Evolutionary conservation across 108 stramenopile species (phyloP).

Genomic region (Nitzschia sp.): DNA sequence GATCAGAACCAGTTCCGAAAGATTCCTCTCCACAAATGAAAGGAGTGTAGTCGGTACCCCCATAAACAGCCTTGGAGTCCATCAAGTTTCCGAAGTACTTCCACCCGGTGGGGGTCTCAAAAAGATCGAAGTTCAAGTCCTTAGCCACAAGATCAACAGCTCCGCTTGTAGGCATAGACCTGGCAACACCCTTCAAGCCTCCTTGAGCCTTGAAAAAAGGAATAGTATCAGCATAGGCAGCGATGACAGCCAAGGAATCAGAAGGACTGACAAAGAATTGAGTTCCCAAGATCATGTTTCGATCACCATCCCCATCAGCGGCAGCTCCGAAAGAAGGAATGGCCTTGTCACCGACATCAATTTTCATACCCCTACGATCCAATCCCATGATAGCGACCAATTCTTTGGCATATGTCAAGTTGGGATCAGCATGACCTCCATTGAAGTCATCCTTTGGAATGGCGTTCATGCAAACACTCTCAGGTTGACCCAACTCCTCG

Average conservation of each 20-base stretch:
- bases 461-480: slow-evolving; percentile 79
- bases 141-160: slow-evolving; percentile 98
- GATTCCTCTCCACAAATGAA: slow-evolving; percentile 99
- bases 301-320: slow-evolving; percentile 99
- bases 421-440: slow-evolving; percentile 99
- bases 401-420: slow-evolving; percentile 99
- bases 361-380: slow-evolving; percentile 76
- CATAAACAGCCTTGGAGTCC: slow-evolving; percentile 93
- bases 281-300: slow-evolving; percentile 99
- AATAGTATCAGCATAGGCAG: slow-evolving; percentile 93
- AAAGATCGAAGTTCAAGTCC: slow-evolving; percentile 87
- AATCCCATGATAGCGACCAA: slow-evolving; percentile 93
- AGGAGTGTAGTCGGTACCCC: slow-evolving; percentile 94
- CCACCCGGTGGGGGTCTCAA: slow-evolving; percentile 99
- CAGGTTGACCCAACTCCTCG: slow-evolving; percentile 89
- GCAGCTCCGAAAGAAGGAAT: slow-evolving; percentile 98
- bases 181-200: slow-evolving; percentile 95
- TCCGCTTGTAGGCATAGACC: slow-evolving; percentile 99
- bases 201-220: slow-evolving; percentile 96
- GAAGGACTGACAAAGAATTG: slow-evolving; percentile 99
- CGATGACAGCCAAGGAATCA: slow-evolving; percentile 98
- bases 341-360: slow-evolving; percentile 60
- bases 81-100: slow-evolving; percentile 99
- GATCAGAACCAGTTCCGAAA: slow-evolving; percentile 98
- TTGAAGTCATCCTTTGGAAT: slow-evolving; percentile 95